Conservation (phyloP, 2,329 filamentous ascomycete genomes). For the Sphaerulina vaccinii region DNA sequence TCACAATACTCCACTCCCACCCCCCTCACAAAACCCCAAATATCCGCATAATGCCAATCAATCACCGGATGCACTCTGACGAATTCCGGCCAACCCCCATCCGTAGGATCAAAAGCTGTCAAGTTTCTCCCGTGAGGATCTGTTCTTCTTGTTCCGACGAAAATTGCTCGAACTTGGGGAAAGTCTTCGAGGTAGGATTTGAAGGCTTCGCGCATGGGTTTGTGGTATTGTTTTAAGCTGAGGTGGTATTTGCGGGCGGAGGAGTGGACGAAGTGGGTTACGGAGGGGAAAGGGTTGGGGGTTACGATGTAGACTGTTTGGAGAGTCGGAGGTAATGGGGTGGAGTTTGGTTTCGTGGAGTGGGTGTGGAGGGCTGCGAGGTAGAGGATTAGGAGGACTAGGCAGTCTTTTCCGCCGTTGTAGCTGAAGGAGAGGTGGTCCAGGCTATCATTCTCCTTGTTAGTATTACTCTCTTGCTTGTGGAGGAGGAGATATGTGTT, state of each 20-base stretch:
- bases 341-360: conserved; percentile 29
- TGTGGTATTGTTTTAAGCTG: conserved; percentile 68
- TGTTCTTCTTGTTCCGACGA: conserved; percentile 84
- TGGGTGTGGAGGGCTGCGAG: conserved; percentile 61
- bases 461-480: not conserved
- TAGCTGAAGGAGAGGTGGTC: conserved; percentile 85
- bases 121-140: conserved; percentile 83
- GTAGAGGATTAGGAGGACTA: conserved; percentile 85
- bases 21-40: conserved; percentile 84
- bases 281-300: conserved; percentile 76
- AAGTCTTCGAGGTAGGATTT: conserved; percentile 69
- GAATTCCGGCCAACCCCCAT: conserved; percentile 85
- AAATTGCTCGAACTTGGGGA: conserved; percentile 69
- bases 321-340: conserved; percentile 52
- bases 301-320: conserved; percentile 89
- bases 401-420: conserved; percentile 97
- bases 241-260: conserved; percentile 71
- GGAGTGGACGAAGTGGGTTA: conserved; percentile 75
- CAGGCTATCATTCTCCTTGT: conserved; percentile 51
- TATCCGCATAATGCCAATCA: conserved; percentile 95
- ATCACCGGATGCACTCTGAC: conserved; percentile 94
- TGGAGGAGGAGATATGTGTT: conserved; percentile 24
- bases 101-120: conserved; percentile 81
- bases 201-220: conserved; percentile 80
- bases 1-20: conserved; percentile 79